phyloP scores from a whole-genome alignment of 2,329 filamentous ascomycete genomes.

The Helotiales sp. region DNA sequence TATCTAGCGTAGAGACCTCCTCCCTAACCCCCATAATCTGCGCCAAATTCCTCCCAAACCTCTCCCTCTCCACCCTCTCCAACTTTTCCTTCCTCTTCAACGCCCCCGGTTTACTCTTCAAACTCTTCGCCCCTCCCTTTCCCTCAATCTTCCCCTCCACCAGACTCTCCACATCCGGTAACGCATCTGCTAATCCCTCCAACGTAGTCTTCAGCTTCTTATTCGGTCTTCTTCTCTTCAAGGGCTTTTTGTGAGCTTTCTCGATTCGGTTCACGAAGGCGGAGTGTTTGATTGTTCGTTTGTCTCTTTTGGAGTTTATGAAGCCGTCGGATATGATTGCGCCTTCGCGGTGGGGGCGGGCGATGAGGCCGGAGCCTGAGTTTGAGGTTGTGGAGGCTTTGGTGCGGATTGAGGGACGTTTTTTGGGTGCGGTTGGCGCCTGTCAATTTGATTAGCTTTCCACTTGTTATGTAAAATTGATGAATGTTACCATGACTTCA shows the following conservation, averaged over 20 bases:
- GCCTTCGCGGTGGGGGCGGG: constrained; percentile 42
- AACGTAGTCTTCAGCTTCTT: constrained; percentile 80
- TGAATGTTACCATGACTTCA: constrained; percentile 21
- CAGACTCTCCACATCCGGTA: constrained; percentile 57
- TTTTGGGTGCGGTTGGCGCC: constrained; percentile 48
- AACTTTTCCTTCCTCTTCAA: constrained; percentile 81
- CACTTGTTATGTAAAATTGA: constrained; percentile 15
- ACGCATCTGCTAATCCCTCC: constrained; percentile 74
- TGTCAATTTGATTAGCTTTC: constrained; percentile 30
- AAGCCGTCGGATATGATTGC: constrained; percentile 58
- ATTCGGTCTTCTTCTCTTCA: constrained; percentile 66
- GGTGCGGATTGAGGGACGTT: constrained; percentile 56
- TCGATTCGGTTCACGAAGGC: constrained; percentile 75
- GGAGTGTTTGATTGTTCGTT: constrained; percentile 78
- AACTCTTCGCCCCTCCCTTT: constrained; percentile 70
- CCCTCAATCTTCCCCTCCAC: constrained; percentile 43
- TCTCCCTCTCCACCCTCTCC: constrained; percentile 76
- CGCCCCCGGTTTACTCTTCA: constrained; percentile 75
- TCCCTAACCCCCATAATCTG: constrained; percentile 47
- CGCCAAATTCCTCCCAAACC: constrained; percentile 83
- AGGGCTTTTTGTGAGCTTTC: constrained; percentile 55
- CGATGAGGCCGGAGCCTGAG: constrained; percentile 44
- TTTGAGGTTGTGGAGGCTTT: constrained; percentile 53
- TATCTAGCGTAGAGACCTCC: neutral
- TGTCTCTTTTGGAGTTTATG: constrained; percentile 76